Evolutionary conservation across 139 green algal genomes (phyloP).

Genomic region (Chlorella sp.): DNA sequence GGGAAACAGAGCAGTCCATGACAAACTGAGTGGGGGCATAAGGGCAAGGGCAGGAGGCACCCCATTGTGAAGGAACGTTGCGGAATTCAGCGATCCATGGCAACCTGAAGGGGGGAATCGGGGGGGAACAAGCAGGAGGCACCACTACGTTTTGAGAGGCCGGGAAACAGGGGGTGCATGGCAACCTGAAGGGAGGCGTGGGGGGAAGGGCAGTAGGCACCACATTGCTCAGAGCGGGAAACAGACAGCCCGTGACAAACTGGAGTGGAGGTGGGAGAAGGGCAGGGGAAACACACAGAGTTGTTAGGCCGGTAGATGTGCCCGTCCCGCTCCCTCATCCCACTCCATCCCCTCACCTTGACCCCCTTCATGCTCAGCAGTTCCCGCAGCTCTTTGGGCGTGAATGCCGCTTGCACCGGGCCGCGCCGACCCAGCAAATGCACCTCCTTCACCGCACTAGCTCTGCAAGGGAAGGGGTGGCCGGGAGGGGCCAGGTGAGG

Average conservation of each 20-base stretch:
- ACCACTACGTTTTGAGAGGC: too few relatives aligned
- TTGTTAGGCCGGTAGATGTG: too few relatives aligned
- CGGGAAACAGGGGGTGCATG: too few relatives aligned
- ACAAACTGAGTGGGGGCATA: not conserved
- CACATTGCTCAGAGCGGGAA: too few relatives aligned
- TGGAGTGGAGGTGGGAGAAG: too few relatives aligned
- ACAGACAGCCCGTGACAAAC: too few relatives aligned
- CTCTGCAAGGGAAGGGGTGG: not conserved
- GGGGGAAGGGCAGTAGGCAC: too few relatives aligned
- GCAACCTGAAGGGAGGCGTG: too few relatives aligned
- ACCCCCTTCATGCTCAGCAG: constrained; percentile 73
- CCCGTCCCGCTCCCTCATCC: not conserved
- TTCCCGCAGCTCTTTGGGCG: constrained; percentile 96
- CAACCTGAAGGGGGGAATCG: too few relatives aligned
- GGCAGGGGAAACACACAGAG: too few relatives aligned
- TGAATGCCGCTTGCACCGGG: constrained; percentile 92
- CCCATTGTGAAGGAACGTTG: not conserved
- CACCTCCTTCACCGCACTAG: constrained; percentile 68
- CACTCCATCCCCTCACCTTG: not conserved
- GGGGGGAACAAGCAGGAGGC: too few relatives aligned
- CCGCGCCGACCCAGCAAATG: constrained; percentile 87
- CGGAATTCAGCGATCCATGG: constrained; percentile 30
- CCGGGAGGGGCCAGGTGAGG: not conserved
- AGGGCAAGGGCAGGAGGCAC: not conserved
- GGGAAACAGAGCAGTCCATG: not conserved